Conservation (phyloP, 1,284 basidiomycete species). For the Blastosporella zonata region DNA sequence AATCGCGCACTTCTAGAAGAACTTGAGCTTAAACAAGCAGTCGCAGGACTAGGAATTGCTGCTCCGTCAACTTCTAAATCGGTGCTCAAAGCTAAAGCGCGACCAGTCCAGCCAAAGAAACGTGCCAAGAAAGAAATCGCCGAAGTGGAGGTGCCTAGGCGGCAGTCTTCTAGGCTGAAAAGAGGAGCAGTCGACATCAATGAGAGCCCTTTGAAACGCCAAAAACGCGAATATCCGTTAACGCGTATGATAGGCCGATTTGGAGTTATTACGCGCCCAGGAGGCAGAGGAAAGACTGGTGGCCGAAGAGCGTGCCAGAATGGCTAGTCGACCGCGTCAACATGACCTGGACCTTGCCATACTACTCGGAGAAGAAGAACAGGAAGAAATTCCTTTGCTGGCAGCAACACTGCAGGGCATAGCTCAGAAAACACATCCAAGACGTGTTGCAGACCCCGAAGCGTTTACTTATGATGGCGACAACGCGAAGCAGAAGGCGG, state of each 20-base stretch:
- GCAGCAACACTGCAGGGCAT: constrained; percentile 41
- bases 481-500: constrained; percentile 39
- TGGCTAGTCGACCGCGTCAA: constrained; percentile 65
- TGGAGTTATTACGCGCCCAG: constrained; percentile 43
- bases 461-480: constrained; percentile 49
- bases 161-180: constrained; percentile 63
- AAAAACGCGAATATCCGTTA: constrained; percentile 47
- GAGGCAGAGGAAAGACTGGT: constrained; percentile 58
- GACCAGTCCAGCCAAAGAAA: constrained; percentile 60
- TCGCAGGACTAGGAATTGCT: constrained; percentile 46
- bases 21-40: constrained; percentile 62
- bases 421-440: constrained; percentile 32
- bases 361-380: constrained; percentile 47
- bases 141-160: constrained; percentile 45
- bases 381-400: constrained; percentile 44
- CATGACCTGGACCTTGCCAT: constrained; percentile 60
- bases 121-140: constrained; percentile 46
- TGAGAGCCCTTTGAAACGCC: constrained; percentile 61
- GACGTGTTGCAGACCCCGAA: constrained; percentile 43
- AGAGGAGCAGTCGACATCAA: constrained; percentile 46
- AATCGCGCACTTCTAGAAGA: constrained; percentile 71
- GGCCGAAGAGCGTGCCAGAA: constrained; percentile 57
- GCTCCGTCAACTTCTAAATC: constrained; percentile 38
- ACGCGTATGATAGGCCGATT: constrained; percentile 33
- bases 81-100: constrained; percentile 42